Conservation (phyloP, 805 yeast species). For the Ascoidea rubescens region DNA sequence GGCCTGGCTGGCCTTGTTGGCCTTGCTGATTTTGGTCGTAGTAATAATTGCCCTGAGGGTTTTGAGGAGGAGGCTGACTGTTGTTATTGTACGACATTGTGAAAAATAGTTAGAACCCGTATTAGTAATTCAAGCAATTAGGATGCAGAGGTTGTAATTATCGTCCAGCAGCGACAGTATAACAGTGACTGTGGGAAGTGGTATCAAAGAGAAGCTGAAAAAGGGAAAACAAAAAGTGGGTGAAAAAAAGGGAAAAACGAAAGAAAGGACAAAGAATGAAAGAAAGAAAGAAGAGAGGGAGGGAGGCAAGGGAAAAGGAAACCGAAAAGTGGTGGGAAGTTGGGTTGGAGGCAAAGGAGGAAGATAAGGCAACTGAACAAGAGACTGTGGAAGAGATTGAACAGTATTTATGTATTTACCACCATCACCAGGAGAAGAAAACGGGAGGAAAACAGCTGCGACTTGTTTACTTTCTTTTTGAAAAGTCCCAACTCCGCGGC, state of each 20-base stretch:
- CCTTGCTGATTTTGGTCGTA: conserved; percentile 9
- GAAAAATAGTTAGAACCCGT: not conserved
- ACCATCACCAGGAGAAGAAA: too few species aligned
- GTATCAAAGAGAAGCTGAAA: not conserved
- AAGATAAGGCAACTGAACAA: too few species aligned
- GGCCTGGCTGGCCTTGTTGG: conserved; percentile 4
- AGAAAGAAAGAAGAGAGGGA: not conserved
- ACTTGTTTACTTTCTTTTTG: too few species aligned
- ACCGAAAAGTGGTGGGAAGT: too few species aligned
- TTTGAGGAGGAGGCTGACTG: conserved; percentile 1
- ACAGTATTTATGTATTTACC: too few species aligned
- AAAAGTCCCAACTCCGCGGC: too few species aligned
- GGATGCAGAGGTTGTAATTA: not conserved
- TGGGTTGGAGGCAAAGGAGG: too few species aligned
- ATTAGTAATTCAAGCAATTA: not conserved
- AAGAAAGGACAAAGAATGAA: not conserved
- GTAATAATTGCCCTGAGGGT: conserved; percentile 5
- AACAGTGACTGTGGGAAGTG: too few species aligned
- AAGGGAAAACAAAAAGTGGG: not conserved
- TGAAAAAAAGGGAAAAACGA: not conserved
- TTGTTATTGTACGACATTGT: conserved; percentile 7
- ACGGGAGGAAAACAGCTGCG: too few species aligned
- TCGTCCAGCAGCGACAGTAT: not conserved
- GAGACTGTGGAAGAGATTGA: too few species aligned
- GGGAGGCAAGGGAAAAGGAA: not conserved